phyloP scores from a whole-genome alignment of 2,329 filamentous ascomycete genomes.

The Epichloe elymi region DNA sequence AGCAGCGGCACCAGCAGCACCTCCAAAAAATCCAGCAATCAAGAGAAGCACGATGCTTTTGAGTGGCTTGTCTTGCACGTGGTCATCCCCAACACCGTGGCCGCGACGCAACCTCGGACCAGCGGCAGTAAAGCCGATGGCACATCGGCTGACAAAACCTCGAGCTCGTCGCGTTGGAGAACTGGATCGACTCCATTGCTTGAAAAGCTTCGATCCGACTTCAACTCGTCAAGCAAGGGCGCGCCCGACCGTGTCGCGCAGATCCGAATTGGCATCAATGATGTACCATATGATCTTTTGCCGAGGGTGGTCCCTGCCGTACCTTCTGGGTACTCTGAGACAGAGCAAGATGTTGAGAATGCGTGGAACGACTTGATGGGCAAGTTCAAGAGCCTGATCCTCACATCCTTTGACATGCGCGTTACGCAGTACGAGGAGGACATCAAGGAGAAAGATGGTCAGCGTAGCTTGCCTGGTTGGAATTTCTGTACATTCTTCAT shows the following conservation, averaged over 20 bases:
- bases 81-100: constrained; percentile 72
- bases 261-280: constrained; percentile 62
- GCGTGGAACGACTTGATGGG: constrained; percentile 75
- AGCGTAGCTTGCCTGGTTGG: constrained; percentile 82
- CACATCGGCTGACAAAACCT: constrained; percentile 51
- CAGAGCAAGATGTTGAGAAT: constrained; percentile 62
- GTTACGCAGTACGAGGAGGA: constrained; percentile 95
- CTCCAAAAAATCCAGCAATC: constrained; percentile 45
- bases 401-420: constrained; percentile 78
- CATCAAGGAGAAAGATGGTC: constrained; percentile 78
- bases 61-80: constrained; percentile 95
- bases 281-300: constrained; percentile 51
- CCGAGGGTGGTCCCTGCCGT: constrained; percentile 50
- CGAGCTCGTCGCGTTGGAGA: constrained; percentile 58
- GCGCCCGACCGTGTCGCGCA: constrained; percentile 70
- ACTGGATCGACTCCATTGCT: constrained; percentile 70
- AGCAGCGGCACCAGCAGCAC: constrained; percentile 19
- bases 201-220: constrained; percentile 82
- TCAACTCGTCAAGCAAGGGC: constrained; percentile 61
- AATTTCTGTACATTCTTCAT: constrained; percentile 99
- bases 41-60: constrained; percentile 91
- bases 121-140: constrained; percentile 39
- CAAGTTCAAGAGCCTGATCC: constrained; percentile 77
- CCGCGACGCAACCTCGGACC: constrained; percentile 62
- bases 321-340: constrained; percentile 53